Evolutionary conservation across 2,329 filamentous ascomycete species (phyloP).

Genomic region (Lasiodiplodia gonubiensis): DNA sequence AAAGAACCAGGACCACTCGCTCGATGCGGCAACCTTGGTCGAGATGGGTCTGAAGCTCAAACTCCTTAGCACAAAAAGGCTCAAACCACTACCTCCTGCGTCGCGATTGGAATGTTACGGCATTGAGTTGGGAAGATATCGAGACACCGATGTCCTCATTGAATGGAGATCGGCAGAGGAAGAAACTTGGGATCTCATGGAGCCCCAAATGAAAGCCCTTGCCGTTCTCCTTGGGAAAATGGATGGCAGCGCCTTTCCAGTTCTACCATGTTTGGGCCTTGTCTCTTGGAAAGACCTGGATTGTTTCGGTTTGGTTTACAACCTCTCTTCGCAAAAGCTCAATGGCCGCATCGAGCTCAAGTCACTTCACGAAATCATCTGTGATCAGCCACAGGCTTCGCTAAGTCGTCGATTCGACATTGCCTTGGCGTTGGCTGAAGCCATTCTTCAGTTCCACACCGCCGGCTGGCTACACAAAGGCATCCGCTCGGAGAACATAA

Average conservation of each 20-base stretch:
- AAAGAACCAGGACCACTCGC: neutral
- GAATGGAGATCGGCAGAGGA: slow-evolving; percentile 12
- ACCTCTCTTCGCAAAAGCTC: neutral
- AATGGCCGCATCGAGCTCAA: neutral
- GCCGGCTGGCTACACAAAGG: slow-evolving; percentile 21
- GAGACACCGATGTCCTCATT: neutral
- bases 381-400: neutral
- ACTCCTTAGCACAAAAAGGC: neutral
- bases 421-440: neutral
- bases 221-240: neutral
- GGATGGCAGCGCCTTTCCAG: neutral
- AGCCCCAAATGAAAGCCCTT: neutral
- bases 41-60: neutral
- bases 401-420: neutral
- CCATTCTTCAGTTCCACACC: slow-evolving; percentile 14
- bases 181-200: slow-evolving; percentile 1
- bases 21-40: neutral
- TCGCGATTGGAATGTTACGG: neutral
- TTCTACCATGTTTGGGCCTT: neutral
- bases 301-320: neutral
- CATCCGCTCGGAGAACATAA: slow-evolving; percentile 20
- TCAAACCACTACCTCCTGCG: neutral
- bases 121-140: slow-evolving; percentile 7
- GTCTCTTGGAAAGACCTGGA: slow-evolving; percentile 6
- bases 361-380: neutral